These are phyloP conservation scores for barrel medic (Medicago truncatula) DNA, from an alignment of 306 rosid genomes.

Conservation along the genomic window MtrunA17r5.0-ANR NC_053045.1:52215001-52215500, in stretches of 20 bases:
- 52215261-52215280: neutral
- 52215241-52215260: conserved; percentile 4
- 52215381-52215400: conserved; percentile 13
- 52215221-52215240: conserved; percentile 10
- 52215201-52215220: conserved; percentile 28
- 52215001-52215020: conserved; percentile 24
- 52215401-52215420: conserved; percentile 56
- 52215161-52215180: neutral
- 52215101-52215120: conserved; percentile 69
- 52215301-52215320: conserved; percentile 23
- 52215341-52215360: conserved; percentile 18
- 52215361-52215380: conserved; percentile 35
- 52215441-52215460: conserved; percentile 58
- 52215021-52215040: conserved; percentile 77
- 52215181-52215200: conserved; percentile 18
- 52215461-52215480: conserved; percentile 53
- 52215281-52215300: neutral
- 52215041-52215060: conserved; percentile 89
- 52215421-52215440: conserved; percentile 65
- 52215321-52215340: neutral
- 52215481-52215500: conserved; percentile 59
- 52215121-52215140: conserved; percentile 83
- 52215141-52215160: conserved; percentile 20
- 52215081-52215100: conserved; percentile 83
- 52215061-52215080: conserved; percentile 91